These are phyloP conservation scores for Gilbertella persicaria DNA, from an alignment of 371 early-diverging fungal species.

Conservation along the genomic window DNA sequence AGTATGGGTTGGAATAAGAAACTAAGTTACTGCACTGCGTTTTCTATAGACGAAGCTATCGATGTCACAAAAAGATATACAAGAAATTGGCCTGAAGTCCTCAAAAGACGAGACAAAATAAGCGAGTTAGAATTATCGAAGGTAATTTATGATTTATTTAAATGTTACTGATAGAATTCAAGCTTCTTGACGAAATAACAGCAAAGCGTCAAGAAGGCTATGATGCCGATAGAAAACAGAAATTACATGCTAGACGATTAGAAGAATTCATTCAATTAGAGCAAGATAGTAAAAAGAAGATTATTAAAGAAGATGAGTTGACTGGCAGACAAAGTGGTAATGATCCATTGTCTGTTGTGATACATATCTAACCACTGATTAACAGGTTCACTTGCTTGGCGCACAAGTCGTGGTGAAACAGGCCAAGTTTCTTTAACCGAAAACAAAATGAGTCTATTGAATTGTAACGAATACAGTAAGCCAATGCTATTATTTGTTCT, in stretches of 20 bases:
- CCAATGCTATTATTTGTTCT: neutral
- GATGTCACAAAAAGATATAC: slow-evolving; percentile 69
- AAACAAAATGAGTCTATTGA: neutral
- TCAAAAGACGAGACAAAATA: slow-evolving; percentile 51
- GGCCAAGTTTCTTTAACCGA: slow-evolving; percentile 1
- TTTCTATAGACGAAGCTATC: slow-evolving; percentile 56
- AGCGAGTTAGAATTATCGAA: slow-evolving; percentile 45
- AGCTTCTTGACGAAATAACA: slow-evolving; percentile 17
- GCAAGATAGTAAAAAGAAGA: slow-evolving; percentile 19
- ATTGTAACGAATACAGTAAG: neutral
- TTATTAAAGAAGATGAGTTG: slow-evolving; percentile 35
- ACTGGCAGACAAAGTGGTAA: slow-evolving; percentile 58
- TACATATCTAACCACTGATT: too few relatives aligned
- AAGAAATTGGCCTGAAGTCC: slow-evolving; percentile 41
- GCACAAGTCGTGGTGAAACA: slow-evolving; percentile 46
- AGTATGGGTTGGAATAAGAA: slow-evolving; percentile 77
- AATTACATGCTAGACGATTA: slow-evolving; percentile 25
- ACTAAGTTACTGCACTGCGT: slow-evolving; percentile 62
- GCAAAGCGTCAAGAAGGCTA: slow-evolving; percentile 15
- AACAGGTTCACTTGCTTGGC: slow-evolving; percentile 54
- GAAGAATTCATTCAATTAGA: slow-evolving; percentile 49
- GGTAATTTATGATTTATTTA: neutral
- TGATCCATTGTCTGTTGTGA: neutral
- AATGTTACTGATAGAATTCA: neutral
- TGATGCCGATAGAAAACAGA: slow-evolving; percentile 4